Conservation (phyloP, 1,139 yeast species). For the Petasospora rhodanensis region DNA sequence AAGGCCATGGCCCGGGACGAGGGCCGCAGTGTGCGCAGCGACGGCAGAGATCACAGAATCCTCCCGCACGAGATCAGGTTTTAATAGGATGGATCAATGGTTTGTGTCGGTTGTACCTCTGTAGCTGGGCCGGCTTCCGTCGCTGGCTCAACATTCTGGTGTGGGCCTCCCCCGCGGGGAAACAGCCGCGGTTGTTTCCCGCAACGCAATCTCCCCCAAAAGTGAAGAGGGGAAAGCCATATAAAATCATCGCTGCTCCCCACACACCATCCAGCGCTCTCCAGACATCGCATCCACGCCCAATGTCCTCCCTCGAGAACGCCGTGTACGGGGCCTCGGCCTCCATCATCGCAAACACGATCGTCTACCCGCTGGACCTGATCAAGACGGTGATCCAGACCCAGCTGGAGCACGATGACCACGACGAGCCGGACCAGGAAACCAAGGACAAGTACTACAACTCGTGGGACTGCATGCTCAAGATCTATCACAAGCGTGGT, state of each 20-base stretch:
- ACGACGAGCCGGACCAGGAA: conserved; percentile 1
- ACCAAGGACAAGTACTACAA: conserved; percentile 41
- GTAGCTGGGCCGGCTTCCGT: no score
- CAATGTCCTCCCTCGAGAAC: conserved; percentile 15
- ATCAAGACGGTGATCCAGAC: conserved; percentile 73
- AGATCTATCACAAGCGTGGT: conserved; percentile 62
- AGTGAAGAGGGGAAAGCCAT: no score
- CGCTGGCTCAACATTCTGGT: no score
- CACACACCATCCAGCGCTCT: no score
- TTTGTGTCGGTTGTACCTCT: no score
- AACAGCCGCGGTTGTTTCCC: no score
- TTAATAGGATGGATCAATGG: no score
- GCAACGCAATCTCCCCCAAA: no score
- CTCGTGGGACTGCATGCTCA: conserved; percentile 57
- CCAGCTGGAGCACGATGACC: conserved; percentile 34
- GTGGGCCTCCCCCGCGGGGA: no score
- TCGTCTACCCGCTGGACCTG: conserved; percentile 71
- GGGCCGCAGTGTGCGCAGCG: conserved; percentile 43
- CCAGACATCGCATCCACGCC: no score
- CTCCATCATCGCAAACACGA: conserved; percentile 75
- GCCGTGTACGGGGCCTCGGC: conserved; percentile 87
- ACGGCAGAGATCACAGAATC: conserved; percentile 56
- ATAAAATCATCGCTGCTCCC: no score
- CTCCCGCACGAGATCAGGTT: conserved; percentile 50
- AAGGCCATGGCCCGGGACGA: conserved; percentile 41